Evolutionary conservation across 2,329 filamentous ascomycete species (phyloP), one percentile per base, ranked within the genome.

Genomic region (Massarina eburnea): DNA sequence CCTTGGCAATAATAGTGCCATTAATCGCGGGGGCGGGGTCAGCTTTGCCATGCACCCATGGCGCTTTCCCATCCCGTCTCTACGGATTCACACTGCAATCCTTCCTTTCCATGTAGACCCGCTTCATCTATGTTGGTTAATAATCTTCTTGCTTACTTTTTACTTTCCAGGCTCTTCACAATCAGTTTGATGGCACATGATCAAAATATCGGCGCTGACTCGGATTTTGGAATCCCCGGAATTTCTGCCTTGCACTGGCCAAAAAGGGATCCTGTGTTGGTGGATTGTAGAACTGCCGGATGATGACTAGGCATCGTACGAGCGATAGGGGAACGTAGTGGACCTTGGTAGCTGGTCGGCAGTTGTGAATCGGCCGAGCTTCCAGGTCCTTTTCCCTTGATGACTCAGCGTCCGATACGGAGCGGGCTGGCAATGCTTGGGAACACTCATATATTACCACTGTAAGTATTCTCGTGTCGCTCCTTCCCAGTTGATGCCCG

Each of bases 1-100:
- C 42, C 39, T 45, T 49, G 40, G 45, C 46, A 42, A 43, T 20
- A 39, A 6, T 5, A 18, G 19, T 35, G 20, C n/a, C 35, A 29
- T 15, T 10, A 18, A 48, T 40, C 41, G 52, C 50, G 52, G 52
- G 47, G 46, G 45, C 41, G 44, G 45, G 39, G 34, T 43, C 26
- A 22, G 34, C 19, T 36, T 24, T 45, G 8, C 38, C 33, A 37
- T 39, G 20, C 26, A 3, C 6, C 41, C 17, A 24, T 21, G 14
- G 14, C 34, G 15, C 14, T 44, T 40, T 41, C 12, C 46, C 46
- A 45, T 45, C 34, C 14, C 10, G 20, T 10, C n/a, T 19, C 21
- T 43, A 7, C 32, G n/a, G 29, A 40, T 36, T 35, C 18, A 15
- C 32, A 29, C 29, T 21, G 18, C 35, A 18, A 7, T 33, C 20